Conservation (phyloP, 2,329 filamentous ascomycete species). For the Exophiala sp. region DNA sequence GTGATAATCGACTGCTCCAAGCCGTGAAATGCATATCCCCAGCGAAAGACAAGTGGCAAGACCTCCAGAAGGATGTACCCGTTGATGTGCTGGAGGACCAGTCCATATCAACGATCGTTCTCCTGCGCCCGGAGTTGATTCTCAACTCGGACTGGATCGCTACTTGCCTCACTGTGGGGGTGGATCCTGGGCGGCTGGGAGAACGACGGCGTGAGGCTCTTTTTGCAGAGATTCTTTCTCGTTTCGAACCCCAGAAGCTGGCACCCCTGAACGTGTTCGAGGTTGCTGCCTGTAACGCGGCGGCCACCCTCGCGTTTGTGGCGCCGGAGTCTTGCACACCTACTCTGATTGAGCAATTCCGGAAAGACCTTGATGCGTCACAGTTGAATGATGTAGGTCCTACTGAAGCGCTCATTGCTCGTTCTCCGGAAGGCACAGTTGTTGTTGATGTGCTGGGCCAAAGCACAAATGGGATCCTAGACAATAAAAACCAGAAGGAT, state of each 20-base stretch:
- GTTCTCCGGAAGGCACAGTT: constrained; percentile 77
- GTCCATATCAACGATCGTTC: constrained; percentile 68
- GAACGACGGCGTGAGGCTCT: constrained; percentile 57
- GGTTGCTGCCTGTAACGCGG: constrained; percentile 72
- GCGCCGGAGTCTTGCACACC: constrained; percentile 76
- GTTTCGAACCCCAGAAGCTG: constrained; percentile 20
- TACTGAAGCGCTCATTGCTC: constrained; percentile 86
- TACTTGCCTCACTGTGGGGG: constrained; percentile 67
- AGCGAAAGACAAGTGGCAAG: constrained; percentile 28
- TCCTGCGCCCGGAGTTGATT: constrained; percentile 72
- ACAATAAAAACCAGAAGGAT: constrained; percentile 88
- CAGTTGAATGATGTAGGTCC: constrained; percentile 70
- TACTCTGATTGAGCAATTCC: constrained; percentile 66
- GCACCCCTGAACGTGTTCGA: constrained; percentile 45
- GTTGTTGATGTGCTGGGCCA: constrained; percentile 89
- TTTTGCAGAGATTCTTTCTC: constrained; percentile 49
- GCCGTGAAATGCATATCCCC: constrained; percentile 46
- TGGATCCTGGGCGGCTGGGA: constrained; percentile 77
- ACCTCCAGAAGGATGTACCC: constrained; percentile 37
- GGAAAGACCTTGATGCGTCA: constrained; percentile 63
- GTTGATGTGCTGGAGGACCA: constrained; percentile 57
- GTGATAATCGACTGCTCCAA: constrained; percentile 59
- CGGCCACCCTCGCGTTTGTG: constrained; percentile 88
- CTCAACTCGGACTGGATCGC: constrained; percentile 83
- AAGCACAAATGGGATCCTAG: constrained; percentile 62